phyloP scores from a whole-genome alignment of 2,329 filamentous ascomycete genomes.

The Pseudocercospora cruenta region DNA sequence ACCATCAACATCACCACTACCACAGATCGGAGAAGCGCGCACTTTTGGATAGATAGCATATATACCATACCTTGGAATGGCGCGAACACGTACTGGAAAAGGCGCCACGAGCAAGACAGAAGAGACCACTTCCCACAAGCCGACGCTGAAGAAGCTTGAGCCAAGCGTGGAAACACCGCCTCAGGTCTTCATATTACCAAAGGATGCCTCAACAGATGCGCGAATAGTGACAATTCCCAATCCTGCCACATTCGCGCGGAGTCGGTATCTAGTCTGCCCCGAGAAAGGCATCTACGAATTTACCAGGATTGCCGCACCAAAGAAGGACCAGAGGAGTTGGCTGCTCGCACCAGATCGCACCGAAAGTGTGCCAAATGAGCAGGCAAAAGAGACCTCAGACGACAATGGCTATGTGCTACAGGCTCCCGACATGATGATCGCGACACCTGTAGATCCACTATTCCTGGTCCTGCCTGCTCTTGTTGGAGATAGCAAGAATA shows the following conservation, averaged over 20 bases:
- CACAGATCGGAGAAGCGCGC: background rate
- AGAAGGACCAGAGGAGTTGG: conserved; percentile 56
- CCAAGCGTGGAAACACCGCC: conserved; percentile 47
- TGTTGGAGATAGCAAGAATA: conserved; percentile 21
- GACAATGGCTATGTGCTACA: conserved; percentile 61
- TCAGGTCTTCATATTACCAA: conserved; percentile 62
- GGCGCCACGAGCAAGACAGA: conserved; percentile 19
- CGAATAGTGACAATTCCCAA: conserved; percentile 61
- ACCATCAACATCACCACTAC: background rate
- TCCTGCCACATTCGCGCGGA: conserved; percentile 53
- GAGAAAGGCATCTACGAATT: conserved; percentile 64
- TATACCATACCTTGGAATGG: conserved; percentile 17
- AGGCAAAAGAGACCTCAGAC: conserved; percentile 15
- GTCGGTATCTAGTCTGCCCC: conserved; percentile 63
- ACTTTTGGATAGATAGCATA: background rate
- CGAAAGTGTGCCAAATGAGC: conserved; percentile 8
- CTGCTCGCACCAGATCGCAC: conserved; percentile 49
- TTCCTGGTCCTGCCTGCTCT: conserved; percentile 82
- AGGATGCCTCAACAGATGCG: conserved; percentile 54
- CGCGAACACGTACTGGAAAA: conserved; percentile 38
- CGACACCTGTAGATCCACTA: conserved; percentile 80
- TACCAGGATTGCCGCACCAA: conserved; percentile 58
- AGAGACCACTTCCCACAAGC: conserved; percentile 14
- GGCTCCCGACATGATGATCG: conserved; percentile 75
- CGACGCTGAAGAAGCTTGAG: conserved; percentile 36